A percentile compares a stretch with the other conserved stretches of the same genome.
These are phyloP conservation scores for Exophiala sp. DNA, from an alignment of 2,329 filamentous ascomycete genomes.

Conservation along the genomic window DNA sequence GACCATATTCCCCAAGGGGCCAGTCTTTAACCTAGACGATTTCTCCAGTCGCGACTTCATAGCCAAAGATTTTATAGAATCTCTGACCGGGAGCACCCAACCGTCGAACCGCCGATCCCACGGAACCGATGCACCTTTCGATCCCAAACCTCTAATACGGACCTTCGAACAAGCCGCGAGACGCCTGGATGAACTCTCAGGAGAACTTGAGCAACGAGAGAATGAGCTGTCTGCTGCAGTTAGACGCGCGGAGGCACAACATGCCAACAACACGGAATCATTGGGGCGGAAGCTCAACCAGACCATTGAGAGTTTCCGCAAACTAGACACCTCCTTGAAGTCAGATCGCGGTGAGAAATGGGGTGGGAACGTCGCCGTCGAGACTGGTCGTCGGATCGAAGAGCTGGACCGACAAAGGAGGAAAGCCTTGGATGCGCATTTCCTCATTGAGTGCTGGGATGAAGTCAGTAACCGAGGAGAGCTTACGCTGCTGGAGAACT, in stretches of 20 bases:
- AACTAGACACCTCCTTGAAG: constrained; percentile 76
- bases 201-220: constrained; percentile 82
- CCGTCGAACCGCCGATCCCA: constrained; percentile 70
- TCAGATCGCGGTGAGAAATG: constrained; percentile 29
- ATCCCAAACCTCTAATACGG: constrained; percentile 92
- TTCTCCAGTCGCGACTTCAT: constrained; percentile 91
- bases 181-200: constrained; percentile 50
- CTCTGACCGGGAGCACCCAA: constrained; percentile 76
- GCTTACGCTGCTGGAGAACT: constrained; percentile 78
- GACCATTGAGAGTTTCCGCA: constrained; percentile 86
- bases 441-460: constrained; percentile 93
- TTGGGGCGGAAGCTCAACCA: constrained; percentile 84
- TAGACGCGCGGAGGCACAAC: constrained; percentile 81
- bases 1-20: constrained; percentile 69
- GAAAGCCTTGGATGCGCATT: constrained; percentile 85
- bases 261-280: constrained; percentile 83
- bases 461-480: constrained; percentile 88
- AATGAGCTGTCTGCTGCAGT: constrained; percentile 87
- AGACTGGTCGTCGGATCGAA: constrained; percentile 89
- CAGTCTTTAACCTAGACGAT: constrained; percentile 80
- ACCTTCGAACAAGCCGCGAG: constrained; percentile 71
- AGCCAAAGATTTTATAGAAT: constrained; percentile 94
- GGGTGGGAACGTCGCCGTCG: constrained; percentile 83
- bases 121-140: constrained; percentile 57
- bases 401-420: constrained; percentile 89